Conservation (phyloP, 1,284 basidiomycete species). For the Phellopilus nigrolimitatus region DNA sequence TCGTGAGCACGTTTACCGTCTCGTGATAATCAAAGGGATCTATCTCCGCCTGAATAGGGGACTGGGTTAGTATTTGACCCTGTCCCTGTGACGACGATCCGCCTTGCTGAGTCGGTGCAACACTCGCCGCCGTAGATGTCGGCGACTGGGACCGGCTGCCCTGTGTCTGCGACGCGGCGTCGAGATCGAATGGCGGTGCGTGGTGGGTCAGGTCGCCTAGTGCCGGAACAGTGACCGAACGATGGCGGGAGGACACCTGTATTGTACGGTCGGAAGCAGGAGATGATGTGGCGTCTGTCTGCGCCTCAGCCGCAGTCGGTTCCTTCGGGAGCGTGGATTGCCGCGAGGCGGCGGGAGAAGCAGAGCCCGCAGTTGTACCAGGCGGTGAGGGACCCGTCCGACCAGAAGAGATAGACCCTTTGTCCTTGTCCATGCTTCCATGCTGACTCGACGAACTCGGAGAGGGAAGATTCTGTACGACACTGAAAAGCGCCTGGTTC, state of each 20-base stretch:
- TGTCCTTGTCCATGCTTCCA: constrained; percentile 27
- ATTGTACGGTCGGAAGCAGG: constrained; percentile 35
- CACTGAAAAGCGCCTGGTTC: constrained; percentile 80
- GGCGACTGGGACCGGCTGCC: constrained; percentile 56
- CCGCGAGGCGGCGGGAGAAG: constrained; percentile 6
- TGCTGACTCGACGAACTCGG: constrained; percentile 53
- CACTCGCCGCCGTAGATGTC: constrained; percentile 37
- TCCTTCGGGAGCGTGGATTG: constrained; percentile 1
- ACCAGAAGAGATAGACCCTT: constrained; percentile 28
- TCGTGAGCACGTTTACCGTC: constrained; percentile 88
- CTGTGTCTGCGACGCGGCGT: constrained; percentile 6
- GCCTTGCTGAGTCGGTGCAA: constrained; percentile 26
- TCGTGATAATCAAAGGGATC: constrained; percentile 89
- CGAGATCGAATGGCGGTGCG: constrained; percentile 1
- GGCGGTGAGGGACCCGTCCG: constrained; percentile 29
- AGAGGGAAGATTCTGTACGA: constrained; percentile 82
- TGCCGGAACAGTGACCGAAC: constrained; percentile 15
- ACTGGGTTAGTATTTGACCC: constrained; percentile 19
- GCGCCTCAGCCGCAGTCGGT: constrained; percentile 9
- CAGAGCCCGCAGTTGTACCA: not conserved
- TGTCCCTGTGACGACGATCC: constrained; percentile 22
- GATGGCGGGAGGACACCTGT: constrained; percentile 38
- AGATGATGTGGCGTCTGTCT: constrained; percentile 19
- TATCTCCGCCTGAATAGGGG: constrained; percentile 35
- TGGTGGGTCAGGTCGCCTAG: constrained; percentile 1